Evolutionary conservation across 2,329 filamentous ascomycete species (phyloP).

Genomic region (Curvularia hawaiiensis): DNA sequence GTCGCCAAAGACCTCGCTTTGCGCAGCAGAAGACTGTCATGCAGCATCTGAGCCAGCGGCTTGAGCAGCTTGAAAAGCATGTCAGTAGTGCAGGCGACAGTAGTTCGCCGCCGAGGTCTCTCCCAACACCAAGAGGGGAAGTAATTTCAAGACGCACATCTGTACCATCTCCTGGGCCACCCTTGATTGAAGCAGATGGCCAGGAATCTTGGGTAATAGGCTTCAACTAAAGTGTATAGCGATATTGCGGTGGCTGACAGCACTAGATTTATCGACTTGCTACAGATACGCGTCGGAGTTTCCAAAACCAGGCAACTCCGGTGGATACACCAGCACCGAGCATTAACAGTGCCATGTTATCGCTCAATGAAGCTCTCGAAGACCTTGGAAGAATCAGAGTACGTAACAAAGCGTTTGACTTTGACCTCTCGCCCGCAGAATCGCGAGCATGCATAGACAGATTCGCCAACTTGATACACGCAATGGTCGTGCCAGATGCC

Average conservation of each 20-base stretch:
- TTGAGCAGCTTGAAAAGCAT: constrained; percentile 35
- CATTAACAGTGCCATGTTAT: constrained; percentile 35
- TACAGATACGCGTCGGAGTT: constrained; percentile 29
- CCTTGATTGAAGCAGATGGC: constrained; percentile 23
- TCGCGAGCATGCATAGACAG: constrained; percentile 28
- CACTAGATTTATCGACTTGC: constrained; percentile 38
- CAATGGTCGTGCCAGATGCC: constrained; percentile 29
- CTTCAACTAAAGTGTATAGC: not conserved
- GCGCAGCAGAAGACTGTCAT: constrained; percentile 30
- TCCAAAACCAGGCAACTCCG: constrained; percentile 30
- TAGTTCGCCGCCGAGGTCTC: constrained; percentile 7
- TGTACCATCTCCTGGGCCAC: constrained; percentile 20
- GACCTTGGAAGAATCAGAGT: constrained; percentile 34
- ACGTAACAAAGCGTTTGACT: constrained; percentile 19
- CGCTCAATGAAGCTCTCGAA: constrained; percentile 34
- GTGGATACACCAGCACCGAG: constrained; percentile 25
- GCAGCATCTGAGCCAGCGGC: constrained; percentile 26
- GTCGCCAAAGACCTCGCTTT: constrained; percentile 32
- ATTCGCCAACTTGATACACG: constrained; percentile 22
- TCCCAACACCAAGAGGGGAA: constrained; percentile 2
- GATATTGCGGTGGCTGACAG: not conserved
- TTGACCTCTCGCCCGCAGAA: constrained; percentile 26
- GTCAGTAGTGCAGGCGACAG: constrained; percentile 12
- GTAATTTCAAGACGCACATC: constrained; percentile 2
- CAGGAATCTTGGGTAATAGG: constrained; percentile 27